Evolutionary conservation across 441 rosid species (phyloP), one percentile per base, ranked within the genome.

Genomic region (Euphorbia schlechtendalii): DNA sequence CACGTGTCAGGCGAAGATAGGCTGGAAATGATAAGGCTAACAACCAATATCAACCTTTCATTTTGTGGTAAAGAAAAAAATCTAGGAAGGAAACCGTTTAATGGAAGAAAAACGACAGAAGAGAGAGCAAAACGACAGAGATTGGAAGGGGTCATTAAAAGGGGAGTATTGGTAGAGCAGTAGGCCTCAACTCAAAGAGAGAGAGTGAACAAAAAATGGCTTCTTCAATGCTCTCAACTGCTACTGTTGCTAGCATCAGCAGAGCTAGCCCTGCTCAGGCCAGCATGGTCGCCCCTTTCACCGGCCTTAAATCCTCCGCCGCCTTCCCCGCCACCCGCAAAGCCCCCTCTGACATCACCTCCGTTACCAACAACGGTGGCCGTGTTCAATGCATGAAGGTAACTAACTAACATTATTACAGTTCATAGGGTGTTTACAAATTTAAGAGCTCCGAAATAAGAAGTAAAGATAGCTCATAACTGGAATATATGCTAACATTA

Each of bases 191-290:
- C 34, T 7, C 36, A 55, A 10, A 28, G 22, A 18, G 24, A 17
- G 5, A 57, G 22, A 40, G 22, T 9, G 41, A 43, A 7, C 2
- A 3, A 27, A 24, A 65, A 55, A 77, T 77, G 81, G 77, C 77
- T 28, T 71, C 73, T 70, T 64, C 70, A 0, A 61, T 73, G 68
- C 66, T 77, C 15, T 68, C 75, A 36, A 38, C 75, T 4, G 66
- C 71, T 4, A 22, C 73, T 22, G 55, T 70, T 6, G 62, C 60
- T 36, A 64, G 58, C 67, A 13, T 40, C 30, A 54, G 17, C 73
- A 49, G 69, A 10, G 36, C 67, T 25, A 53, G 30, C 63, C 73
- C 71, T 8, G 74, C 72, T 54, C 74, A 71, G 55, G 76, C 78
- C 32, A 73, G 18, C 67, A 59, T 69, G 73, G 68, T 61, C 8